Conservation (phyloP, 225 moss, liverwort and hornwort species). For the Pleurozium schreberi region DNA sequence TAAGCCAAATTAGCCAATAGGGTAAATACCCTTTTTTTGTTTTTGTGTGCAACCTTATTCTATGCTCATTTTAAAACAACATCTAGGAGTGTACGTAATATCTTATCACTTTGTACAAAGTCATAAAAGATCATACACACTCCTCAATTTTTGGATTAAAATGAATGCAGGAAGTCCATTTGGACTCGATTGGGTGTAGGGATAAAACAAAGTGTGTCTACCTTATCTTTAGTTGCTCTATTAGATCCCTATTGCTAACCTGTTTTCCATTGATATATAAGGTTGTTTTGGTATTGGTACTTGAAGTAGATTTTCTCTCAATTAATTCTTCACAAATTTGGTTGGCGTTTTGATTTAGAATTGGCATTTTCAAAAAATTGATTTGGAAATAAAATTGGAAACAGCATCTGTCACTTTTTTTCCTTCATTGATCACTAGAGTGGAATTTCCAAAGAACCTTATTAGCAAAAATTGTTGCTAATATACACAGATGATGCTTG, state of each 20-base stretch:
- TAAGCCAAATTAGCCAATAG: fast-evolving
- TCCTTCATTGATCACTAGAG: not conserved
- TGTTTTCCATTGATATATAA: not conserved
- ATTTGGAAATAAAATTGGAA: not conserved
- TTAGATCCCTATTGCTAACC: fast-evolving
- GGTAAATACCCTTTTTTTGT: not conserved
- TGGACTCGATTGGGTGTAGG: too few species aligned
- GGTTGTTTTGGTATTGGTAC: too few species aligned
- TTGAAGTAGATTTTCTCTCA: not conserved
- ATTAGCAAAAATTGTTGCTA: not conserved
- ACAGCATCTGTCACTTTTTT: fast-evolving
- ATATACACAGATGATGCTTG: not conserved
- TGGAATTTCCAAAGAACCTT: not conserved
- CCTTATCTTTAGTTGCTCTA: not conserved
- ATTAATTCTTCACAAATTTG: fast-evolving
- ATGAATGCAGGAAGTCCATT: too few species aligned
- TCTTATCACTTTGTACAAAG: too few species aligned
- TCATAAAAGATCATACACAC: not conserved
- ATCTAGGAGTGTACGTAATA: not conserved
- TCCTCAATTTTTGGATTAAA: too few species aligned
- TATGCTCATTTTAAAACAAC: not conserved
- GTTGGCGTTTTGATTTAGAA: not conserved
- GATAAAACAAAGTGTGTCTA: not conserved
- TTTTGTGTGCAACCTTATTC: fast-evolving
- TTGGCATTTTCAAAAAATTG: not conserved